A percentile compares a stretch with the other conserved stretches of the same genome.
Evolutionary conservation across 2,329 filamentous ascomycete genomes (phyloP).

Genomic region (Knufia petricola): DNA sequence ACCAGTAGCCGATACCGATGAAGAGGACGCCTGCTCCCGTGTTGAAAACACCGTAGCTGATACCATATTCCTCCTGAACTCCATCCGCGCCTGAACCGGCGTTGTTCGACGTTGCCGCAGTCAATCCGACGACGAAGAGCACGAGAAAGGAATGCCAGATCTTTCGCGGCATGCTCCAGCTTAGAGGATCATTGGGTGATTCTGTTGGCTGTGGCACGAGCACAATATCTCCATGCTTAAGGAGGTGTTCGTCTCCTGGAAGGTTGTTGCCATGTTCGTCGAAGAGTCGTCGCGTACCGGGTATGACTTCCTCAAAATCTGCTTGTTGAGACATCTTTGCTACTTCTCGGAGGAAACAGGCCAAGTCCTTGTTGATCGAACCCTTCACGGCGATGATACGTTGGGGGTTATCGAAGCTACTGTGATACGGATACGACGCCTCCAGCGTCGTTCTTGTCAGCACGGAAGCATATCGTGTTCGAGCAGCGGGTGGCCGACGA

Average conservation of each 20-base stretch:
- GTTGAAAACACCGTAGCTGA: constrained; percentile 45
- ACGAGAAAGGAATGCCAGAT: constrained; percentile 44
- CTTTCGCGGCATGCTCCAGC: constrained; percentile 41
- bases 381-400: background rate
- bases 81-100: constrained; percentile 44
- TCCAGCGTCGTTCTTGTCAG: constrained; percentile 9
- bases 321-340: background rate
- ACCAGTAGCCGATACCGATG: constrained; percentile 47
- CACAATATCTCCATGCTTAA: constrained; percentile 36
- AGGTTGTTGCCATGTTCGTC: constrained; percentile 18
- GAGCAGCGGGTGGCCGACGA: background rate
- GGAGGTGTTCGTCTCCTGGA: constrained; percentile 19
- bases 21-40: constrained; percentile 50
- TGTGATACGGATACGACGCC: background rate
- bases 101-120: constrained; percentile 48
- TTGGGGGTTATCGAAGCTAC: background rate
- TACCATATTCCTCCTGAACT: constrained; percentile 42
- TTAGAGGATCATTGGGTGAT: constrained; percentile 45
- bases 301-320: constrained; percentile 14
- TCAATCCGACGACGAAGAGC: constrained; percentile 45
- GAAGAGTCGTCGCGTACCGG: constrained; percentile 22
- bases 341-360: background rate
- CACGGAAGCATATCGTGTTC: constrained; percentile 1
- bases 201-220: constrained; percentile 46
- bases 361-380: background rate